A percentile compares a stretch with the other conserved stretches of the same genome.
These are phyloP conservation scores for Phytophthora tubulina DNA, from an alignment of 352 stramenopile genomes.

Conservation along the genomic window DNA sequence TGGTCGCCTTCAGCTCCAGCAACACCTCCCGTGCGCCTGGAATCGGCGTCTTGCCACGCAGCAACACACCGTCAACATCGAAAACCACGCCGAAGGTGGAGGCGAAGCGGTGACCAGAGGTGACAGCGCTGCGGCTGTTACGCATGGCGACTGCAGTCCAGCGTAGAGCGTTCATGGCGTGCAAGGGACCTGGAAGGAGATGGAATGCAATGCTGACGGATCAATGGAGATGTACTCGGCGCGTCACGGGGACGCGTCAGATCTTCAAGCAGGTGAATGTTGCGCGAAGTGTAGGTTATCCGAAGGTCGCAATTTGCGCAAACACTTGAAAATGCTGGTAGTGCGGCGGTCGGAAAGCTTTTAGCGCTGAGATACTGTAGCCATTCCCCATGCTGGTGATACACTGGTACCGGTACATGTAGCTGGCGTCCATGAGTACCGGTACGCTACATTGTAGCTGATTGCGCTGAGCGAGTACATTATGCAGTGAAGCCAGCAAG, in stretches of 20 bases:
- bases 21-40: slow-evolving; percentile 75
- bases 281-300: slow-evolving; percentile 8
- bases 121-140: not conserved
- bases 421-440: too few relatives aligned
- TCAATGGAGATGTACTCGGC: slow-evolving; percentile 8
- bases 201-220: slow-evolving; percentile 19
- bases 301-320: slow-evolving; percentile 49
- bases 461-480: too few relatives aligned
- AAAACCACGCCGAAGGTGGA: slow-evolving; percentile 86
- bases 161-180: slow-evolving; percentile 38
- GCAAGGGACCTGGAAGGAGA: not conserved
- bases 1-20: slow-evolving; percentile 62
- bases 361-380: too few relatives aligned
- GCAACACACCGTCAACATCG: slow-evolving; percentile 84
- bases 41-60: slow-evolving; percentile 80
- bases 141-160: slow-evolving; percentile 17
- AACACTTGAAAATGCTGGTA: slow-evolving; percentile 35
- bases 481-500: not conserved
- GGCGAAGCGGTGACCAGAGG: not conserved
- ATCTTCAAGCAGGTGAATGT: slow-evolving; percentile 14
- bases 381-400: too few relatives aligned
- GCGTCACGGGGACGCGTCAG: slow-evolving; percentile 16
- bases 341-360: not conserved
- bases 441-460: too few relatives aligned
- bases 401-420: too few relatives aligned